phyloP scores from a whole-genome alignment of 148 eudicot species.

The Nepenthes mirabilis region DNA sequence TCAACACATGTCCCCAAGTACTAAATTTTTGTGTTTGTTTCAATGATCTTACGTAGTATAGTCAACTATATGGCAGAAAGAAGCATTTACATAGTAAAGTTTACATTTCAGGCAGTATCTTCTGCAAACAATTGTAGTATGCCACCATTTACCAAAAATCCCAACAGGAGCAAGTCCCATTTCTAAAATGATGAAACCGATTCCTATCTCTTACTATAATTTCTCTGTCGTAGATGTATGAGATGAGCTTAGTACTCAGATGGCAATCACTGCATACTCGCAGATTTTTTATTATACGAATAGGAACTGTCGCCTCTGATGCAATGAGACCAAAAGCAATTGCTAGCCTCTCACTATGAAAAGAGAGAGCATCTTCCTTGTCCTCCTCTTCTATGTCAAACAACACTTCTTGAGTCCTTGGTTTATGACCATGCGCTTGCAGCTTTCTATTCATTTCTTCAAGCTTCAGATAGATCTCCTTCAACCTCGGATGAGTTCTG shows the following conservation, averaged over 20 bases:
- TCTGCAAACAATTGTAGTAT: neutral
- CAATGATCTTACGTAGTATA: too few relatives aligned
- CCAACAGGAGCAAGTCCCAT: conserved; percentile 34
- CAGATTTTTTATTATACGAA: conserved; percentile 31
- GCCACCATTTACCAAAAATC: conserved; percentile 25
- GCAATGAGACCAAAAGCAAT: conserved; percentile 28
- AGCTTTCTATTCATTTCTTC: conserved; percentile 21
- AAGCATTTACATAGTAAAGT: too few relatives aligned
- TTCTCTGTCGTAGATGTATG: conserved; percentile 23
- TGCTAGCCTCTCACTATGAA: conserved; percentile 35
- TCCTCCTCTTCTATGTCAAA: conserved; percentile 39
- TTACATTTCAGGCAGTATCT: too few relatives aligned
- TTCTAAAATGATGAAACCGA: conserved; percentile 30
- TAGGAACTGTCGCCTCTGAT: conserved; percentile 4
- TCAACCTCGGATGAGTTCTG: conserved; percentile 13
- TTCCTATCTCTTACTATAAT: conserved; percentile 30
- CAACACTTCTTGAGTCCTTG: conserved; percentile 23
- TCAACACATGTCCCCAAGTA: too few relatives aligned
- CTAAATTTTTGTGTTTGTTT: too few relatives aligned
- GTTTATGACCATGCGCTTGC: conserved; percentile 20
- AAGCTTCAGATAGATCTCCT: conserved; percentile 18
- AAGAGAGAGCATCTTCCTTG: conserved; percentile 23
- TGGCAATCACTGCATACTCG: conserved; percentile 36
- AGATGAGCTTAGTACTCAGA: conserved; percentile 24
- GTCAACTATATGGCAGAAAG: too few relatives aligned